These are phyloP conservation scores for Malania oleifera DNA, from an alignment of 164 flowering plant genomes.

Conservation along the genomic window DNA sequence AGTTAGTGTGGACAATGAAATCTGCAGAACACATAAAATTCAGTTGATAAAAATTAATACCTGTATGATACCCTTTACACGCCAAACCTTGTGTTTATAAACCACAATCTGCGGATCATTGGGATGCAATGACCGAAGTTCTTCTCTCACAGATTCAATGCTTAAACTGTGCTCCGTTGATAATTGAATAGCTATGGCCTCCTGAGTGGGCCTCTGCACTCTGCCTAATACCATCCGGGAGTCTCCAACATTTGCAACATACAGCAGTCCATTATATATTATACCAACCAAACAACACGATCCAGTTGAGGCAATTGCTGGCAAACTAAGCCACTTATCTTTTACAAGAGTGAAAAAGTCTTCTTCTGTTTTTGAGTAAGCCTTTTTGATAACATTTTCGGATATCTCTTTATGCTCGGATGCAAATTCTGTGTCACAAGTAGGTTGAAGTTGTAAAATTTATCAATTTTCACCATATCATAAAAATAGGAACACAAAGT, in stretches of 20 bases:
- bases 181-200: conserved; percentile 39
- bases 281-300: conserved; percentile 62
- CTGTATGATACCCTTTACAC: conserved; percentile 74
- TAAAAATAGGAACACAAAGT: too few species aligned
- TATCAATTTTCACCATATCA: too few species aligned
- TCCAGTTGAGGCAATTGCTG: conserved; percentile 59
- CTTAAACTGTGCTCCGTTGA: conserved; percentile 67
- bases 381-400: conserved; percentile 41
- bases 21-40: background rate
- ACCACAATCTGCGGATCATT: conserved; percentile 58
- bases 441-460: background rate
- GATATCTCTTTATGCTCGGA: conserved; percentile 44
- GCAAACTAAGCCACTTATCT: conserved; percentile 44
- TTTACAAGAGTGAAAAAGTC: conserved; percentile 47
- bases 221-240: conserved; percentile 56
- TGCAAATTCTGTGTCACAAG: conserved; percentile 35
- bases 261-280: conserved; percentile 41
- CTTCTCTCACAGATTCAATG: conserved; percentile 50
- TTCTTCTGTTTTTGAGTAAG: conserved; percentile 51
- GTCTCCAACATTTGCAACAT: conserved; percentile 61
- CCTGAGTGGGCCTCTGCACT: conserved; percentile 18
- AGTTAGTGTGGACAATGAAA: background rate
- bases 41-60: conserved; percentile 29
- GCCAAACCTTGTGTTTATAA: conserved; percentile 57
- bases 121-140: conserved; percentile 50